These are phyloP conservation scores for Baorangia bicolor DNA, from an alignment of 768 basidiomycete genomes.

Conservation along the genomic window DNA sequence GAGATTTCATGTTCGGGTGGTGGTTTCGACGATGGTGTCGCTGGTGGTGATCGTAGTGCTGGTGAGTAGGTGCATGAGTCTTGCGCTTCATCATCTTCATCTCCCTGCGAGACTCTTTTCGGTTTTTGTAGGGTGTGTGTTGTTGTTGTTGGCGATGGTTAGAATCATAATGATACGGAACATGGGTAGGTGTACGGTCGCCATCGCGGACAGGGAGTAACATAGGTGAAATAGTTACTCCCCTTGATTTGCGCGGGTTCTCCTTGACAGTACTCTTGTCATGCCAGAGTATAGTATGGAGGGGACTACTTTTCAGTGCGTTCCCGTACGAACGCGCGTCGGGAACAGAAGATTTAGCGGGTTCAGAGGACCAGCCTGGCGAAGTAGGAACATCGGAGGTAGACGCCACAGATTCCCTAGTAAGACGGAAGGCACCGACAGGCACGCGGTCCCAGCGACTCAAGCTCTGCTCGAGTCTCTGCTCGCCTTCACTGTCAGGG, in stretches of 20 bases:
- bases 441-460: slow-evolving; percentile 75
- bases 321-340: slow-evolving; percentile 33
- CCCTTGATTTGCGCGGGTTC: slow-evolving; percentile 28
- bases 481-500: slow-evolving; percentile 37
- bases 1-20: slow-evolving; percentile 63
- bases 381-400: slow-evolving; percentile 29
- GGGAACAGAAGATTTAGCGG: slow-evolving; percentile 15
- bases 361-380: slow-evolving; percentile 31
- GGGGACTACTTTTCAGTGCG: slow-evolving; percentile 54
- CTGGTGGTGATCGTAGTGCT: slow-evolving; percentile 43
- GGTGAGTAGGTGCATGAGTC: slow-evolving; percentile 41
- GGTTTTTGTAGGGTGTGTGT: slow-evolving; percentile 45
- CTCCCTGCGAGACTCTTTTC: slow-evolving; percentile 66
- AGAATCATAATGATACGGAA: slow-evolving; percentile 33
- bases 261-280: slow-evolving; percentile 26
- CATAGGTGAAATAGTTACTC: slow-evolving; percentile 49
- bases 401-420: slow-evolving; percentile 37
- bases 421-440: slow-evolving; percentile 70
- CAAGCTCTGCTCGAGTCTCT: slow-evolving; percentile 47
- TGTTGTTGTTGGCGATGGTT: slow-evolving; percentile 37
- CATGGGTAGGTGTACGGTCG: slow-evolving; percentile 53
- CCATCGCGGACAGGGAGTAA: slow-evolving; percentile 52
- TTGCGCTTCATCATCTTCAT: slow-evolving; percentile 65
- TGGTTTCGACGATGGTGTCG: slow-evolving; percentile 55
- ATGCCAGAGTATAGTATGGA: slow-evolving; percentile 56